Evolutionary conservation across 1,284 basidiomycete species (phyloP), one percentile per base, ranked within the genome.

Genomic region (Dichomitus squalens): DNA sequence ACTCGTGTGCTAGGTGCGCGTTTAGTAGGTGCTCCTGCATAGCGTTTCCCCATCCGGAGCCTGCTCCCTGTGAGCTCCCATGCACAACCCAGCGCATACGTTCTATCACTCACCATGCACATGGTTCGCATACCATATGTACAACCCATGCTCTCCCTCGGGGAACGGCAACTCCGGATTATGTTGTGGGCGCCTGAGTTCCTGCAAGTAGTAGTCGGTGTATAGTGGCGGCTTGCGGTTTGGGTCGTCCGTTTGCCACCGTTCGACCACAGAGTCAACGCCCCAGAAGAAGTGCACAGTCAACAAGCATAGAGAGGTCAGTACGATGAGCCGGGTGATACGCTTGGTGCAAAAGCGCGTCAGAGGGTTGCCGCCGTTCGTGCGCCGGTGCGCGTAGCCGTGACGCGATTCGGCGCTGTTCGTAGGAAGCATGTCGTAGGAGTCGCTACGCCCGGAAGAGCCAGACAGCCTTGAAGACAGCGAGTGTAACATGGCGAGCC

Each of bases 41-140:
- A 3, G 70, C 75, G 55, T 86, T 86, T 7, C 84, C 84, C 83
- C 84, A 86, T 3, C 84, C 84, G 34, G 76, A 74, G 12, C 64
- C 80, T 79, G 60, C 18, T 18, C 23, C 18, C 5, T 18, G 31
- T 47, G 44, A 47, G 44, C 29, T 16, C 40, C 40, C 23, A 29
- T 25, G n/a, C 44, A 33, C 27, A 31, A 6, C 27, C 27, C 44
- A 11, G 29, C 29, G n/a, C 27, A 47, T 29, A 38, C 14, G 25
- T 11, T 34, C 18, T 4, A 5, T 4, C 4, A 61, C 76, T 53
- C 52, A 81, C 79, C 62, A 0, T 62, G 67, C n/a, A 77, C 73
- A 64, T 85, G 82, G 47, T 84, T 85, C 1, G 78, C 69, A 31
- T 73, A 73, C 68, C 74, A 82, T 6, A 86, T 65, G 61, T 78